phyloP scores from a whole-genome alignment of 306 rosid species.

The Begonia fuchsioides region DNA sequence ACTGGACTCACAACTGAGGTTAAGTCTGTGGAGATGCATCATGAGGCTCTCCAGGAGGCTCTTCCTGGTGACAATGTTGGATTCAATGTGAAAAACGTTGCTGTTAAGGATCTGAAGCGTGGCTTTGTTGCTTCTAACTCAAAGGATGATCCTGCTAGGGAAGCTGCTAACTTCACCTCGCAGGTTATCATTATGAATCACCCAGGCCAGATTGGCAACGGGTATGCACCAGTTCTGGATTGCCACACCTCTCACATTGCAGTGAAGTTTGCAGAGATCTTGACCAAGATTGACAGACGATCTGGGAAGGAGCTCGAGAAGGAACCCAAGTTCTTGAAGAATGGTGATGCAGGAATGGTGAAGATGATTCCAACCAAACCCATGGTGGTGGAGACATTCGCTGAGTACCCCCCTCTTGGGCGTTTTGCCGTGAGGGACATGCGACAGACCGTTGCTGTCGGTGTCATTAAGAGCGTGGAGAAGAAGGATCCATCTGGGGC shows the following conservation, averaged over 20 bases:
- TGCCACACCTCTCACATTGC: conserved; percentile 35
- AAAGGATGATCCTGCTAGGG: conserved; percentile 24
- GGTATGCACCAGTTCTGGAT: conserved; percentile 27
- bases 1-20: conserved; percentile 22
- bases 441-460: conserved; percentile 19
- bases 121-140: conserved; percentile 25
- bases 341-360: conserved; percentile 26
- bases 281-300: conserved; percentile 24
- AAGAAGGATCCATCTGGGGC: conserved; percentile 51
- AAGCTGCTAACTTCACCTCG: conserved; percentile 19
- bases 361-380: conserved; percentile 35
- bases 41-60: background rate
- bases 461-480: conserved; percentile 25
- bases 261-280: conserved; percentile 19
- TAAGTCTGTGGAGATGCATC: conserved; percentile 34
- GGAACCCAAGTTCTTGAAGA: conserved; percentile 23
- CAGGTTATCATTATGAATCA: conserved; percentile 36
- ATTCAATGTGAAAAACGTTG: conserved; percentile 27
- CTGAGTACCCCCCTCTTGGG: conserved; percentile 30
- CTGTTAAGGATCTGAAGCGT: conserved; percentile 31
- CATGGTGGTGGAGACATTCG: conserved; percentile 29
- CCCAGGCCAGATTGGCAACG: conserved; percentile 23
- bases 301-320: conserved; percentile 5
- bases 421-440: conserved; percentile 32
- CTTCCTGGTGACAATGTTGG: conserved; percentile 11